These are phyloP conservation scores for Saccharomyces hybrid DNA, from an alignment of 1,139 yeast genomes.

Conservation along the genomic window DNA sequence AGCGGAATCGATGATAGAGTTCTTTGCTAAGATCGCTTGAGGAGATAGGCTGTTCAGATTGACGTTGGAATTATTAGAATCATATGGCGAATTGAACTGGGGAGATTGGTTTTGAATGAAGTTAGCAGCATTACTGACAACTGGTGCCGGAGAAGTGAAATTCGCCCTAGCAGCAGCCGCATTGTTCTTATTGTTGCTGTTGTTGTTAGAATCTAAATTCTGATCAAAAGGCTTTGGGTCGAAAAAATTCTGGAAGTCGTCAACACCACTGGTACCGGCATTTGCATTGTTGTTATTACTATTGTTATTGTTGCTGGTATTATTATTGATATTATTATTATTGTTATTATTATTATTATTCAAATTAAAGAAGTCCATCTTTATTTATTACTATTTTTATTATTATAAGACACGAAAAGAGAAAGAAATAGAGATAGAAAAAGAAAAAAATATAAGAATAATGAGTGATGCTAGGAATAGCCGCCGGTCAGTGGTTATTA, in stretches of 20 bases:
- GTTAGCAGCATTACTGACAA: neutral
- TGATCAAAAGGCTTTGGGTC: neutral
- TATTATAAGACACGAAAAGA: constrained; percentile 1
- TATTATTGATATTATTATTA: neutral
- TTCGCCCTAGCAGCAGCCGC: neutral
- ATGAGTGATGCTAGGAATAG: neutral
- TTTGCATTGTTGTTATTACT: neutral
- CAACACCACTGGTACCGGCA: neutral
- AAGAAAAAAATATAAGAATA: neutral
- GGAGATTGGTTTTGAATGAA: constrained; percentile 4
- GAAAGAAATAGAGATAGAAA: neutral
- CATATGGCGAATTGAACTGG: neutral
- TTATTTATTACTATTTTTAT: neutral
- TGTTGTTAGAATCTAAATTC: neutral
- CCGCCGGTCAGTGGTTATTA: neutral
- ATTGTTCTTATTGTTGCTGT: neutral
- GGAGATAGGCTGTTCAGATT: constrained; percentile 21
- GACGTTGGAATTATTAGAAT: constrained; percentile 6
- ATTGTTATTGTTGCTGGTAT: neutral
- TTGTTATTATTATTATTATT: neutral
- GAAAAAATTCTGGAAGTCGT: neutral
- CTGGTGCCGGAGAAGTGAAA: neutral
- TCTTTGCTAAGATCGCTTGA: constrained; percentile 29
- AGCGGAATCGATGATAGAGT: constrained; percentile 16
- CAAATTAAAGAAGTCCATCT: neutral